phyloP scores from a whole-genome alignment of 2,329 filamentous ascomycete species.

The Fusarium solani-melongenae region DNA sequence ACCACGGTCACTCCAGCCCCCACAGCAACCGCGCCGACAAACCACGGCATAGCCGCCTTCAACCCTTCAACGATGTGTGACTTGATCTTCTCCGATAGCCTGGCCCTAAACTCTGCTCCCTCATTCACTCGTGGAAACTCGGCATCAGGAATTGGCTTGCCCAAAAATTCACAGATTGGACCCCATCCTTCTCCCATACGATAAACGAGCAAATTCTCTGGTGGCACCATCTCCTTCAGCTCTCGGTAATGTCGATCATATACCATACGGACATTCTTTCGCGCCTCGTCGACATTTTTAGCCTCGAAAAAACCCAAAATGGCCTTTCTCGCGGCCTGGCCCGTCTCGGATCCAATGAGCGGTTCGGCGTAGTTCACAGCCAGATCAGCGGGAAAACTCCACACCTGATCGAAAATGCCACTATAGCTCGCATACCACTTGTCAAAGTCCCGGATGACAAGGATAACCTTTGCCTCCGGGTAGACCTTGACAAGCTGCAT shows the following conservation, averaged over 20 bases:
- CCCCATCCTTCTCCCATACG: constrained; percentile 49
- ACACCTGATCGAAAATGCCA: constrained; percentile 41
- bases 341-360: constrained; percentile 47
- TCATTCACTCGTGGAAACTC: constrained; percentile 50
- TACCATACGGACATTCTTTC: constrained; percentile 30
- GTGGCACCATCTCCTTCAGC: constrained; percentile 43
- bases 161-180: constrained; percentile 52
- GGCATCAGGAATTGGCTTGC: constrained; percentile 43
- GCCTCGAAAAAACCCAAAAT: constrained; percentile 45
- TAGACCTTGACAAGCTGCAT: constrained; percentile 45
- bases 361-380: constrained; percentile 41
- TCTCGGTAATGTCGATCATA: constrained; percentile 46
- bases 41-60: constrained; percentile 30
- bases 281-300: constrained; percentile 32
- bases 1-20: constrained; percentile 16
- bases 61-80: constrained; percentile 11
- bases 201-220: constrained; percentile 46
- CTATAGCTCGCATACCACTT: constrained; percentile 47
- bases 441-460: constrained; percentile 47
- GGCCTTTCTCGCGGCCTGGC: constrained; percentile 38
- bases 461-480: constrained; percentile 49
- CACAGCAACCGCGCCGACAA: constrained; percentile 11
- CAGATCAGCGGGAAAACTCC: constrained; percentile 27
- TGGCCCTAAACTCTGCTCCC: constrained; percentile 29
- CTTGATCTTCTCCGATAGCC: constrained; percentile 15